phyloP scores from a whole-genome alignment of 495 filamentous ascomycete species.

The Neurospora sp. region DNA sequence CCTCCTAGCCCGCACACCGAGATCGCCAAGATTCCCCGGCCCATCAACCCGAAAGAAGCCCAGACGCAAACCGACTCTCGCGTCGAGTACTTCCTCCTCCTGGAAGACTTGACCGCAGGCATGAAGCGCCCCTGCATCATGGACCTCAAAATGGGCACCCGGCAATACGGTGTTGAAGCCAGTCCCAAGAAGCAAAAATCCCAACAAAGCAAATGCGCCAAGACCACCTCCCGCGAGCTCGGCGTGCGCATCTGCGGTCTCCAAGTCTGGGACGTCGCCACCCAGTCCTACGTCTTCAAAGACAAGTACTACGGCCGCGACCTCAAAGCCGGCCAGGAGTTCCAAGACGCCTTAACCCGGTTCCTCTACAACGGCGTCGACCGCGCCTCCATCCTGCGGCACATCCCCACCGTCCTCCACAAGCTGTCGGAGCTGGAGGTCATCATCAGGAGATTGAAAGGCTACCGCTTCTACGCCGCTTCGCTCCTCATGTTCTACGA shows the following conservation, averaged over 20 bases:
- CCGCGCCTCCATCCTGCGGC: slow-evolving; percentile 62
- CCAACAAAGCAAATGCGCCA: slow-evolving; percentile 83
- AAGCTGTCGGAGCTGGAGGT: slow-evolving; percentile 73
- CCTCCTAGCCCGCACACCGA: slow-evolving; percentile 10
- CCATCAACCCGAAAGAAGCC: slow-evolving; percentile 69
- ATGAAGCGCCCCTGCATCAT: slow-evolving; percentile 96
- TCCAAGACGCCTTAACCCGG: slow-evolving; percentile 76
- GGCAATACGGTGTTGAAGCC: slow-evolving; percentile 94
- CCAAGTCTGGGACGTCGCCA: slow-evolving; percentile 86
- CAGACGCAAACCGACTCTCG: slow-evolving; percentile 53
- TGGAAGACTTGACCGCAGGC: slow-evolving; percentile 95
- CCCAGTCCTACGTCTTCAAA: slow-evolving; percentile 74
- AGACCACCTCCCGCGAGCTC: slow-evolving; percentile 82
- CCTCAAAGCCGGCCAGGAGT: slow-evolving; percentile 79
- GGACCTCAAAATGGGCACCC: slow-evolving; percentile 98
- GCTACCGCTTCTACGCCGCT: slow-evolving; percentile 92
- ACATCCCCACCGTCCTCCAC: slow-evolving; percentile 78
- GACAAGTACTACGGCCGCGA: slow-evolving; percentile 96
- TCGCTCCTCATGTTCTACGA: slow-evolving; percentile 93
- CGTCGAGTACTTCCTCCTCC: slow-evolving; percentile 82
- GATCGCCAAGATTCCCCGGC: slow-evolving; percentile 31
- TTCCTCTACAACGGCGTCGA: slow-evolving; percentile 90
- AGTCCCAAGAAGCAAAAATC: slow-evolving; percentile 85
- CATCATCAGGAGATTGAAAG: slow-evolving; percentile 66
- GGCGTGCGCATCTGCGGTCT: slow-evolving; percentile 92